Evolutionary conservation across 441 rosid species (phyloP).

Genomic region (Pelargonium cotyledonis): DNA sequence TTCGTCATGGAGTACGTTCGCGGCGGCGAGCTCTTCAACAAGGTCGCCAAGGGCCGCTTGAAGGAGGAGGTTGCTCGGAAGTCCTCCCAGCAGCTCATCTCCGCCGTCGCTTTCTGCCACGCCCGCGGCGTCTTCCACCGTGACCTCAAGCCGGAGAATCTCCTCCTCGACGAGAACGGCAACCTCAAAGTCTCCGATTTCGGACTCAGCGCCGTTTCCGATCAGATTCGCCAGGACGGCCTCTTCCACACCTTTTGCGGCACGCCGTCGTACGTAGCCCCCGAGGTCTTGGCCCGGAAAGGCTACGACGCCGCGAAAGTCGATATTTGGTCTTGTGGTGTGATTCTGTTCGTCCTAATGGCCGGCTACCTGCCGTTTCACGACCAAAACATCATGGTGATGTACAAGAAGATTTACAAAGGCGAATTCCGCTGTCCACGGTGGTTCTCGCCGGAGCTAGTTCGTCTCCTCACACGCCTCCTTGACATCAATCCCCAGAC

Average conservation of each 20-base stretch:
- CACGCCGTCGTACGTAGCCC: constrained; percentile 84
- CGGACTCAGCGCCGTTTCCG: constrained; percentile 71
- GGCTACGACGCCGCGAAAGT: constrained; percentile 85
- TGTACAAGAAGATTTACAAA: constrained; percentile 65
- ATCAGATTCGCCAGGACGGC: constrained; percentile 78
- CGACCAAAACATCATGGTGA: constrained; percentile 62
- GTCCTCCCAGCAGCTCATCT: constrained; percentile 67
- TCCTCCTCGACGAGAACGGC: constrained; percentile 64
- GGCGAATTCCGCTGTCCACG: constrained; percentile 63
- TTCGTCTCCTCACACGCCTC: constrained; percentile 48
- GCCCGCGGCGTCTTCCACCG: constrained; percentile 84
- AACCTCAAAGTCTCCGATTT: constrained; percentile 71
- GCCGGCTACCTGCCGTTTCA: constrained; percentile 81
- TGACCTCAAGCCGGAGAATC: constrained; percentile 78
- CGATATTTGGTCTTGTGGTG: constrained; percentile 88
- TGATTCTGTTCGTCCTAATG: constrained; percentile 61
- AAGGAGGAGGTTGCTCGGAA: constrained; percentile 56
- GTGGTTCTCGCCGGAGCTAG: constrained; percentile 65
- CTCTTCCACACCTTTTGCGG: constrained; percentile 85
- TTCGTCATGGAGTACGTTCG: constrained; percentile 70
- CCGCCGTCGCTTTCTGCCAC: constrained; percentile 74
- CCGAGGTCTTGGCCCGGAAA: constrained; percentile 69
- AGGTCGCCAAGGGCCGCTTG: constrained; percentile 50
- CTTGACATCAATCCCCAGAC: constrained; percentile 49
- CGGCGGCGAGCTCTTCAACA: constrained; percentile 83